phyloP scores from a whole-genome alignment of 345 rosid genomes.

The Rhizophora apiculata region DNA sequence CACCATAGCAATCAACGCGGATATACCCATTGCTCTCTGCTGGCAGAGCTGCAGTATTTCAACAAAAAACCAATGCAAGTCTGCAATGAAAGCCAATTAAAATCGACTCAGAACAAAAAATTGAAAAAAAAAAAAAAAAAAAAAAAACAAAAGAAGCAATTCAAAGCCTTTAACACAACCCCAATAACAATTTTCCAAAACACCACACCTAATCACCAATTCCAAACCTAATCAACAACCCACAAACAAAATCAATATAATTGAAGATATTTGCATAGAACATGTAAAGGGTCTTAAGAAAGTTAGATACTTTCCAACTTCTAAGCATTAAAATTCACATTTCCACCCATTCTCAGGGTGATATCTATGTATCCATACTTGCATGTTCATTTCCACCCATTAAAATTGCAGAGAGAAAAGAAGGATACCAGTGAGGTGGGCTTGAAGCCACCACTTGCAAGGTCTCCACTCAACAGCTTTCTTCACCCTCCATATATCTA shows the following conservation, averaged over 20 bases:
- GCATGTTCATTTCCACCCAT: too few species aligned
- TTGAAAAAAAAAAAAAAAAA: conserved; percentile 1
- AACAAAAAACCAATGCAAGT: conserved; percentile 94
- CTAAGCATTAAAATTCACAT: too few species aligned
- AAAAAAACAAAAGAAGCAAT: conserved; percentile 22
- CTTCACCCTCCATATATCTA: conserved; percentile 78
- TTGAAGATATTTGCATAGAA: not conserved
- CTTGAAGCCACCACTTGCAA: conserved; percentile 90
- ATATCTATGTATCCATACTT: too few species aligned
- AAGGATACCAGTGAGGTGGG: conserved; percentile 50
- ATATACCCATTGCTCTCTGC: conserved; percentile 78
- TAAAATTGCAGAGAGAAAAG: not conserved
- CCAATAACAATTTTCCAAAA: not conserved
- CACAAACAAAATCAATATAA: not conserved
- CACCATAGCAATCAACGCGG: conserved; percentile 92
- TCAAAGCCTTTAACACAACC: conserved; percentile 16
- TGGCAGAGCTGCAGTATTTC: conserved; percentile 92
- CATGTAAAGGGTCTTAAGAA: not conserved
- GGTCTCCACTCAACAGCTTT: conserved; percentile 86
- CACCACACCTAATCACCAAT: not conserved
- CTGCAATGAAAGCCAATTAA: conserved; percentile 87
- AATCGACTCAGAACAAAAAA: conserved; percentile 44
- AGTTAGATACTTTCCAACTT: not conserved
- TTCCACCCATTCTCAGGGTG: too few species aligned
- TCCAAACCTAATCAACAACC: conserved; percentile 1